phyloP scores from a whole-genome alignment of 208 protist species.

The Tritrichomonas foetus region DNA sequence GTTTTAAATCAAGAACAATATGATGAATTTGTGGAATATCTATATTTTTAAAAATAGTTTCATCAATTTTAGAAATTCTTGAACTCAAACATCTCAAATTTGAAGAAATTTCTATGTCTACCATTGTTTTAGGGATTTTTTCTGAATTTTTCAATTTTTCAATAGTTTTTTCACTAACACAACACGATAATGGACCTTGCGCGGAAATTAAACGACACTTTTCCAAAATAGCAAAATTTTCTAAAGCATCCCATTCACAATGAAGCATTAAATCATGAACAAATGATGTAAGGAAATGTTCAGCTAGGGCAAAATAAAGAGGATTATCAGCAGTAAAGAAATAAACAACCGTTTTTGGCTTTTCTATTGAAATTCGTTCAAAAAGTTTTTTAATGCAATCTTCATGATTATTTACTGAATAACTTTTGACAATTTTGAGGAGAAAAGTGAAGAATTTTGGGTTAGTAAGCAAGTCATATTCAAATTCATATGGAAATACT shows the following conservation, averaged over 20 bases:
- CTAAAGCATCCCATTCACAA: not conserved
- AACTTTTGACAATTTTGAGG: not conserved
- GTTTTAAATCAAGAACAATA: not conserved
- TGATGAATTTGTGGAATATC: not conserved
- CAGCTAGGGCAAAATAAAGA: not conserved
- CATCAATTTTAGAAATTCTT: not conserved
- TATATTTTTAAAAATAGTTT: not conserved
- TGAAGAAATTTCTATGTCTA: not conserved
- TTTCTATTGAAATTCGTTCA: not conserved
- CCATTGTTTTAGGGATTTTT: not conserved
- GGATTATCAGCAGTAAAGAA: not conserved
- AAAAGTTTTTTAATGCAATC: not conserved
- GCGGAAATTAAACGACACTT: not conserved
- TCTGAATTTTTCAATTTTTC: not conserved
- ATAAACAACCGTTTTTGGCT: not conserved
- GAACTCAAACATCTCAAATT: not conserved
- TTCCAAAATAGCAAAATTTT: not conserved
- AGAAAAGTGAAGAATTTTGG: not conserved
- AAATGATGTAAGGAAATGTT: not conserved
- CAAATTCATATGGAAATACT: not conserved
- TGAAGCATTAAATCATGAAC: not conserved
- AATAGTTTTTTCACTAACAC: not conserved
- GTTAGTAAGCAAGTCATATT: not conserved
- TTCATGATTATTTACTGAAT: not conserved
- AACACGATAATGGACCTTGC: not conserved